Evolutionary conservation across 2,329 filamentous ascomycete genomes (phyloP), one percentile per base, ranked within the genome.

Genomic region (Colletotrichum endophyticum): DNA sequence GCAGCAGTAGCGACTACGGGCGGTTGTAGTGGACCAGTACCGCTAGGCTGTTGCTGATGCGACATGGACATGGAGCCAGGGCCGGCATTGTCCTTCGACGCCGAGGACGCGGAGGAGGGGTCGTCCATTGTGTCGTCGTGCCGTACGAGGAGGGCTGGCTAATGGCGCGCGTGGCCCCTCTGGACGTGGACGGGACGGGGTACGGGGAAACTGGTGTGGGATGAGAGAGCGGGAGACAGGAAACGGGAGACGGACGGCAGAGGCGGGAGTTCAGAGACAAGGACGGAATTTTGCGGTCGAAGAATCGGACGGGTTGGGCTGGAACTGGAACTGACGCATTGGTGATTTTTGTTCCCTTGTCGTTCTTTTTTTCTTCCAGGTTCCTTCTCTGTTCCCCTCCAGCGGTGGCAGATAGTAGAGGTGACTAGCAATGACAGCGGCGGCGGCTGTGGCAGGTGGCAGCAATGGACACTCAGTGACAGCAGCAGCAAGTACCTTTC

Each of bases 1-100:
- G 77, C 76, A 67, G 76, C 76, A 28, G 77, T 78, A 71, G 77
- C 77, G 76, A 78, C 76, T 61, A 78, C 73, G 64, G 77, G 77
- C 63, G 77, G 73, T 77, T 77, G 75, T 72, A 61, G 74, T 76
- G 72, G 77, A 75, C 61, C 69, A 49, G 56, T 70, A 56, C 69
- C 73, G 56, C 76, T 77, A 72, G 76, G 61, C 64, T 66, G 76
- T 44, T 77, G 70, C 66, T 74, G 76, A 76, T 78, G 73, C 66
- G 74, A 76, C 74, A 61, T 76, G 59, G 73, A 62, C 73, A 76
- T 66, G 71, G 74, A 70, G 36, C 64, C 66, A 76, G 72, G 61
- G 63, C 73, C 72, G 75, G 72, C 72, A 72, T 76, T 75, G 66
- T 70, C 72, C 66, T 77, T 75, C 63, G 72, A 75, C 68, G 75